These are phyloP conservation scores for Hemileccinum impolitum DNA, from an alignment of 768 basidiomycete species.

Conservation along the genomic window DNA sequence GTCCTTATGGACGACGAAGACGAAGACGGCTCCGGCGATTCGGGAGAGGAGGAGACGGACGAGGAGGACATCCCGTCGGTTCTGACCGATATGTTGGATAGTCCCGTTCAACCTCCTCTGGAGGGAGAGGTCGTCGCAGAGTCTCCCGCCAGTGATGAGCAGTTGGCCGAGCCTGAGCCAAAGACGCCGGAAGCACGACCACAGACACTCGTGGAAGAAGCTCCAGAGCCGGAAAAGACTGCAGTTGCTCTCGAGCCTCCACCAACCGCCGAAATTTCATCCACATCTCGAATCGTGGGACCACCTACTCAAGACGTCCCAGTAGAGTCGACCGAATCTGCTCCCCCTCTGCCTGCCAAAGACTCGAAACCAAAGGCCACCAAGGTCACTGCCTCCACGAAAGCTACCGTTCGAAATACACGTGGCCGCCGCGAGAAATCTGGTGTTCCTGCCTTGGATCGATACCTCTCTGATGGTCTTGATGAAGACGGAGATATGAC, in stretches of 20 bases:
- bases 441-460: slow-evolving; percentile 76
- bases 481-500: slow-evolving; percentile 42
- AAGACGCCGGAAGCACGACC: slow-evolving; percentile 74
- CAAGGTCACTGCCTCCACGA: slow-evolving; percentile 14
- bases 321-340: slow-evolving; percentile 16
- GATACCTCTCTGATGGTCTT: slow-evolving; percentile 56
- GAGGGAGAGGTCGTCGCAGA: slow-evolving; percentile 36
- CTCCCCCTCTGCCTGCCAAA: slow-evolving; percentile 32
- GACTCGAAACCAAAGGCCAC: slow-evolving; percentile 28
- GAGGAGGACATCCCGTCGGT: slow-evolving; percentile 36
- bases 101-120: slow-evolving; percentile 22
- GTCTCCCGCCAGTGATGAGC: slow-evolving; percentile 30
- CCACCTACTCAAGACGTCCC: slow-evolving; percentile 1
- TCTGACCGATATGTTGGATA: slow-evolving; percentile 17
- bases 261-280: slow-evolving; percentile 11
- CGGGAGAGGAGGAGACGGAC: slow-evolving; percentile 33
- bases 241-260: slow-evolving; percentile 12
- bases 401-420: slow-evolving; percentile 23
- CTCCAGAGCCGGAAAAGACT: slow-evolving; percentile 14
- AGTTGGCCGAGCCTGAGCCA: slow-evolving; percentile 52
- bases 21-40: slow-evolving; percentile 34
- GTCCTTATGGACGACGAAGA: slow-evolving; percentile 72
- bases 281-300: slow-evolving; percentile 16
- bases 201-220: slow-evolving; percentile 31
- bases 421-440: slow-evolving; percentile 74